phyloP scores from a whole-genome alignment of 176 grass and related monocot genomes.

The Oryza coarctata region DNA sequence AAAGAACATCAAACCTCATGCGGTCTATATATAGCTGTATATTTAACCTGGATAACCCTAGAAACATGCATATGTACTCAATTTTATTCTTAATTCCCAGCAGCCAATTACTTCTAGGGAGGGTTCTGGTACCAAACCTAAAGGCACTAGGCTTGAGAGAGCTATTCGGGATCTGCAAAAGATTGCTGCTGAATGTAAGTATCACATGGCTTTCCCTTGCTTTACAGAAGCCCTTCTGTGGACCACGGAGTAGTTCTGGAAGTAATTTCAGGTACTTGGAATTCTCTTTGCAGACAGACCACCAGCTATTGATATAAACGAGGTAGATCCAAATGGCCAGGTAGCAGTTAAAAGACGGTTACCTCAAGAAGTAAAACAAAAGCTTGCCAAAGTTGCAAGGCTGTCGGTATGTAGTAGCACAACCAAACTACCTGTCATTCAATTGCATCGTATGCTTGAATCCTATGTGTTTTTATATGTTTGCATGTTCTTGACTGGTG shows the following conservation, averaged over 20 bases:
- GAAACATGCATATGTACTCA: constrained; percentile 1
- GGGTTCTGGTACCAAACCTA: constrained; percentile 78
- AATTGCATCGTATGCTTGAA: neutral
- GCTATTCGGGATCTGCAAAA: constrained; percentile 91
- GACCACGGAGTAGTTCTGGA: neutral
- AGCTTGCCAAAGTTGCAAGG: constrained; percentile 98
- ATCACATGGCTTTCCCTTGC: constrained; percentile 20
- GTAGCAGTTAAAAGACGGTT: constrained; percentile 83
- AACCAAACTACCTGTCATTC: constrained; percentile 23
- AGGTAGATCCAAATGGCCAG: constrained; percentile 67
- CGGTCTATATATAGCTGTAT: neutral
- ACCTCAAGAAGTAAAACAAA: constrained; percentile 89
- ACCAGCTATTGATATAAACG: constrained; percentile 71
- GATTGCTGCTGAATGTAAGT: constrained; percentile 85
- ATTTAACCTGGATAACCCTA: neutral
- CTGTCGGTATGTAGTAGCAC: constrained; percentile 72
- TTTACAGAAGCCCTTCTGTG: constrained; percentile 27
- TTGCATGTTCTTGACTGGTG: neutral
- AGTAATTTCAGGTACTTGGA: constrained; percentile 42
- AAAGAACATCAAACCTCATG: constrained; percentile 5
- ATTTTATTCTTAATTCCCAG: constrained; percentile 44
- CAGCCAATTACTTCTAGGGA: constrained; percentile 55
- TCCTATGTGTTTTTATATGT: constrained; percentile 4
- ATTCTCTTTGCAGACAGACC: constrained; percentile 69
- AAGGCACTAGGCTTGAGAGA: constrained; percentile 93